A percentile compares a stretch with the other conserved stretches of the same genome.
Conservation (phyloP, 129 eudicot genomes). For the Logfia minima region DNA sequence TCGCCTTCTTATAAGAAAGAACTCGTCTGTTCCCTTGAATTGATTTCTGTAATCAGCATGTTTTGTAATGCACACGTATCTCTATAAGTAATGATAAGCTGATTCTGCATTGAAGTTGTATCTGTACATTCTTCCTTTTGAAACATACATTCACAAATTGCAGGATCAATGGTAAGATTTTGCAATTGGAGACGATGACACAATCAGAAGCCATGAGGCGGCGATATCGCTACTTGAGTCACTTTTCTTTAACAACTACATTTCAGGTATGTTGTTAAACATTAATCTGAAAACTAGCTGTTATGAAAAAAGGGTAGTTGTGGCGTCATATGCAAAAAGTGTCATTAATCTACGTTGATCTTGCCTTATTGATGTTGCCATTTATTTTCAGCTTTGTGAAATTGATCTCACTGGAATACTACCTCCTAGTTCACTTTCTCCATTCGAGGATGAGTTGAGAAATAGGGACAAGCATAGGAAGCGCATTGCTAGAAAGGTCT, state of each 20-base stretch:
- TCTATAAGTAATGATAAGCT: background rate
- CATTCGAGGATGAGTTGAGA: constrained; percentile 83
- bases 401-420: constrained; percentile 63
- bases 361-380: constrained; percentile 16
- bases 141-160: constrained; percentile 19
- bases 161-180: constrained; percentile 86
- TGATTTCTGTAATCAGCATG: background rate
- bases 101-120: background rate
- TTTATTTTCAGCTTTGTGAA: constrained; percentile 75
- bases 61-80: background rate
- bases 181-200: constrained; percentile 81
- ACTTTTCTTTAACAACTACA: constrained; percentile 85
- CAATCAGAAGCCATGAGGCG: constrained; percentile 93
- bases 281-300: background rate
- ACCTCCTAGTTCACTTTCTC: constrained; percentile 73
- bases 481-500: constrained; percentile 81
- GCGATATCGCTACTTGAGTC: constrained; percentile 93
- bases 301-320: background rate
- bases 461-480: constrained; percentile 86
- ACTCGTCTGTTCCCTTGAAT: background rate
- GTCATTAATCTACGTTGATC: constrained; percentile 10
- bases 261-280: constrained; percentile 59
- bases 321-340: constrained; percentile 1
- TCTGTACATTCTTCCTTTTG: background rate
- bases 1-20: background rate